phyloP scores from a whole-genome alignment of 192 early-diverging fungal genomes.

The Coemansia sp. region DNA sequence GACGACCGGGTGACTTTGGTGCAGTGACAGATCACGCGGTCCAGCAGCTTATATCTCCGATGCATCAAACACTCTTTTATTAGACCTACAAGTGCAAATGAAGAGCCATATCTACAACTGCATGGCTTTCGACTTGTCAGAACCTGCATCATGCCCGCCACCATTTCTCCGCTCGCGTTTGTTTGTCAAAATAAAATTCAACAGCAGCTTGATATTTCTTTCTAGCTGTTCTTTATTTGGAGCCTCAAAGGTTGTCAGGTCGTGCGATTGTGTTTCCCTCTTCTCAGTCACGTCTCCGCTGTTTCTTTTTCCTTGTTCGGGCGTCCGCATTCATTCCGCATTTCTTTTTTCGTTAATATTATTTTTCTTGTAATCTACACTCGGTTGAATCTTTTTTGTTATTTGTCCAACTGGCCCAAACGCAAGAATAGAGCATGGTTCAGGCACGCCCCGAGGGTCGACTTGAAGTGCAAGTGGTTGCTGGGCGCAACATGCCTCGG shows the following conservation, averaged over 20 bases:
- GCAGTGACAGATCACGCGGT: background rate
- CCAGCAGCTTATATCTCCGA: background rate
- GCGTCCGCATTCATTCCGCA: constrained; percentile 5
- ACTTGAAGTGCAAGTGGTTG: constrained; percentile 49
- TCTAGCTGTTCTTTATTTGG: background rate
- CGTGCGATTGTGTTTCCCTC: constrained; percentile 1
- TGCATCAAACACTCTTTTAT: no score
- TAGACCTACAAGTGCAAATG: no score
- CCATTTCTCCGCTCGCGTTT: background rate
- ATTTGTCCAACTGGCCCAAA: constrained; percentile 1
- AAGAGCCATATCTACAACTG: background rate
- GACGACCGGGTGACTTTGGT: background rate
- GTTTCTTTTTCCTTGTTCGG: background rate
- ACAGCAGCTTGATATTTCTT: background rate
- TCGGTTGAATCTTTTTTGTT: background rate
- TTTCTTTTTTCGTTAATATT: constrained; percentile 16
- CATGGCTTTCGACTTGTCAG: background rate
- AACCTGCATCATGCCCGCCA: constrained; percentile 2
- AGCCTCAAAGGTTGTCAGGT: background rate
- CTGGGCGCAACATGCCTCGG: constrained; percentile 50
- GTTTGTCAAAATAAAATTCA: background rate
- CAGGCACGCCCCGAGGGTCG: constrained; percentile 31
- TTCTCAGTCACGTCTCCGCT: constrained; percentile 1
- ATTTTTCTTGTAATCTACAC: constrained; percentile 2
- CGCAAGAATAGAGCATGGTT: constrained; percentile 3